Base-by-base conservation (phyloP, 306 rosid genomes). In the Rubus parviflorus region DNA sequence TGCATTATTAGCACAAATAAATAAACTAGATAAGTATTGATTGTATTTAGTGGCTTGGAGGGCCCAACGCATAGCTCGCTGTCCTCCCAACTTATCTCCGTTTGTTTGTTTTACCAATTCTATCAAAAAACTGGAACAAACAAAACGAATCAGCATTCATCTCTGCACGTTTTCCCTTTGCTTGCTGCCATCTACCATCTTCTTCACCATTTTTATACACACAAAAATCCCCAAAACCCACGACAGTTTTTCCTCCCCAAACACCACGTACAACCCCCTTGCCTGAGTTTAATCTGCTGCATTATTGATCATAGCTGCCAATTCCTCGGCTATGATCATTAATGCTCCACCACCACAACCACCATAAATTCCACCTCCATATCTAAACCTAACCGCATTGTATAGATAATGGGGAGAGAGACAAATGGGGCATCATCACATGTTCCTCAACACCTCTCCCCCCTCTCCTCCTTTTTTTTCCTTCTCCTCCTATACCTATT, bases 41-140 rank as follows among this genome's bases (percentile, higher is more conserved):
- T 60, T 30, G 8, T 14, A 3, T 16, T 37, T 40, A 49, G 53
- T 57, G 12, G 20, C 30, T 58, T 70, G 35, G 30, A 70, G 23
- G 91, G 90, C 70, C 54, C 45, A 85, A 85, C 91, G 91, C 81
- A 76, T 65, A 79, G 12, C 35, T 82, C 87, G 91, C 69, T 70
- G n/a, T 67, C 37, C 52, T 47, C 17, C 70, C 75, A 43, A 53
- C 45, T 54, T 63, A 11, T 70, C 46, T 68, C 51, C 45, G 48
- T 80, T 69, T 77, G 48, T 80, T 69, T 77, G 35, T 75, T 85
- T 82, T 73, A 80, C 88, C 78, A 54, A 80, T 81, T 85, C 90
- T 75, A 58, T 48, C 75, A 53, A 25, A 61, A 70, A 78, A 37
- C 68, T 40, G 61, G 76, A 77, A 12, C 64, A 19, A 51, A 54